Evolutionary conservation across 2,329 filamentous ascomycete genomes (phyloP), one percentile per base, ranked within the genome.

Genomic region (Didymella arachidicola): DNA sequence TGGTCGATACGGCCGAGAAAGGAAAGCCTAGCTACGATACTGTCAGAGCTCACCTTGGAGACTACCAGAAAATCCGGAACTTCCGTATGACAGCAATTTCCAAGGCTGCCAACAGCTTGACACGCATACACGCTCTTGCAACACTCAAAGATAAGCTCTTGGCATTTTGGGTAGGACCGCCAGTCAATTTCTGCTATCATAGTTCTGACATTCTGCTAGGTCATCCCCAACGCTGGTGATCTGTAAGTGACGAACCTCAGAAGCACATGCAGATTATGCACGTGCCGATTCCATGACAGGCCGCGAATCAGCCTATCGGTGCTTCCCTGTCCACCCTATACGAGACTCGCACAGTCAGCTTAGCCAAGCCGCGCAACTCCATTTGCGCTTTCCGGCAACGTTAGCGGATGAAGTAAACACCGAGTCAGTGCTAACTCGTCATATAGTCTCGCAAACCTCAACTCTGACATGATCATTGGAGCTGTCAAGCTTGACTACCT

Each of bases 401-500:
- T 53, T 32, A 22, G 30, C 19, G 14, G 32, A 32, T 16, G 26
- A 44, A 38, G 25, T 32, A 47, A 34, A 36, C 27, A 7, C 25
- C 8, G 30, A 4, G 30, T 32, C 30, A 16, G 12, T 16, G 39
- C 56, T 59, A 39, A 53, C 39, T 26, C 19, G n/a, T 19, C 38
- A 5, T 30, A 14, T 34, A 64, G 62, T 32, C 19, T 55, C 22
- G 5, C 45, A 6, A 49, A 62, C 30, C 29, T 59, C 11, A 54
- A 42, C 14, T 51, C 57, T 53, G 57, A 60, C 18, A 57, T 57
- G 51, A 45, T 62, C 38, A 56, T 43, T 27, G 59, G 56, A 12
- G 51, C 60, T 41, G 57, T 62, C 42, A 59, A 59, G 16, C 52
- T 62, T 30, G 60, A 64, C 26, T 62, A 60, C 34, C 38, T 59